phyloP scores from a whole-genome alignment of 2,329 filamentous ascomycete species.

The Pyricularia pennisetigena region DNA sequence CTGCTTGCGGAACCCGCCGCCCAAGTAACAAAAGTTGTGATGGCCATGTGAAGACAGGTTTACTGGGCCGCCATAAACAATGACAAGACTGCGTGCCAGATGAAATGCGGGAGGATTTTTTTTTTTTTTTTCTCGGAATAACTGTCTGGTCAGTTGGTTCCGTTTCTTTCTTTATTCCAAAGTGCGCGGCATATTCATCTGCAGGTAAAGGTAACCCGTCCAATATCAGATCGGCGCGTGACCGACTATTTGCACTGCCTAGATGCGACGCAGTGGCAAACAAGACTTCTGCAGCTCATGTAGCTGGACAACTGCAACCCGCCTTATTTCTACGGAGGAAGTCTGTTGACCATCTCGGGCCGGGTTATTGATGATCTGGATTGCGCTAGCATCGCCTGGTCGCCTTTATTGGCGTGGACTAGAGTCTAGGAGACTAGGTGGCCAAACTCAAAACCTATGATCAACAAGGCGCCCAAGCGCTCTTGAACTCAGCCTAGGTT shows the following conservation, averaged over 20 bases:
- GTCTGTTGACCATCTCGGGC: neutral
- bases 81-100: neutral
- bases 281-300: neutral
- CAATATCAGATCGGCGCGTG: neutral
- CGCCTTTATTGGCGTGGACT: neutral
- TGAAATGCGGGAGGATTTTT: no score
- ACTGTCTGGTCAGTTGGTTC: no score
- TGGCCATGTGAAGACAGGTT: neutral
- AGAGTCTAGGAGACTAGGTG: neutral
- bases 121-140: neutral
- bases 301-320: neutral
- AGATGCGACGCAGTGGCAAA: neutral
- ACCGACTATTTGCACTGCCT: neutral
- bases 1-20: neutral
- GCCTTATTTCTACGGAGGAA: no score
- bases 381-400: neutral
- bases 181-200: neutral
- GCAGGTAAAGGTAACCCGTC: neutral
- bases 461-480: neutral
- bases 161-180: neutral
- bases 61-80: neutral
- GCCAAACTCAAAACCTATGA: neutral
- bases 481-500: neutral
- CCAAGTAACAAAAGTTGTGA: neutral
- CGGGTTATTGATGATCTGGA: neutral